Conservation (phyloP, 164 flowering plant genomes). For the Vitis amurensis region DNA sequence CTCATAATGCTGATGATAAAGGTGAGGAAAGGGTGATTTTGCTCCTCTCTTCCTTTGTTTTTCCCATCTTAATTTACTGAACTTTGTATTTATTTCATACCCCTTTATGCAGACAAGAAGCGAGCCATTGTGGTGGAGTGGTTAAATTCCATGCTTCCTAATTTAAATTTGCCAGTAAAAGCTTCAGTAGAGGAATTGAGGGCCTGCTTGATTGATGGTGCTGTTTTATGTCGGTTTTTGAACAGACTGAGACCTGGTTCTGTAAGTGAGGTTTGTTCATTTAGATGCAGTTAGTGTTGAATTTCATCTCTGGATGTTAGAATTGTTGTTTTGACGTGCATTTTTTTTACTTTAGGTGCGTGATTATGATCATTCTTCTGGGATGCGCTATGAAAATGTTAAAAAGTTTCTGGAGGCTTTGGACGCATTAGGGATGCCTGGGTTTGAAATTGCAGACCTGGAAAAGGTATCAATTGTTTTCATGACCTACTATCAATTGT, state of each 20-base stretch:
- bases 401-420: constrained; percentile 57
- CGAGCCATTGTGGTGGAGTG: constrained; percentile 53
- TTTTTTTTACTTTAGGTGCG: constrained; percentile 25
- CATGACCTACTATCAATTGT: too few relatives aligned
- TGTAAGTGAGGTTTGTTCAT: constrained; percentile 38
- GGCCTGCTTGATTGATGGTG: constrained; percentile 62
- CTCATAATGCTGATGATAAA: constrained; percentile 16
- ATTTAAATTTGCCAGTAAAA: constrained; percentile 40
- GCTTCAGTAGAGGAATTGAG: constrained; percentile 80
- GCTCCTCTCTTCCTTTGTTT: not conserved
- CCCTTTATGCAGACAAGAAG: constrained; percentile 32
- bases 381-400: constrained; percentile 35
- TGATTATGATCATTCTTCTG: constrained; percentile 14
- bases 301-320: not conserved
- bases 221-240: constrained; percentile 50
- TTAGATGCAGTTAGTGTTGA: too few relatives aligned
- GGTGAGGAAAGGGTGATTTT: constrained; percentile 18
- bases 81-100: not conserved
- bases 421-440: constrained; percentile 63
- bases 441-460: constrained; percentile 58
- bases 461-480: constrained; percentile 51
- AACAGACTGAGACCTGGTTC: constrained; percentile 53
- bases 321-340: constrained; percentile 4
- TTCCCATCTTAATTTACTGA: not conserved
- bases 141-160: constrained; percentile 55